Conservation (phyloP, 495 filamentous ascomycete genomes). For the Xylaria grammica region DNA sequence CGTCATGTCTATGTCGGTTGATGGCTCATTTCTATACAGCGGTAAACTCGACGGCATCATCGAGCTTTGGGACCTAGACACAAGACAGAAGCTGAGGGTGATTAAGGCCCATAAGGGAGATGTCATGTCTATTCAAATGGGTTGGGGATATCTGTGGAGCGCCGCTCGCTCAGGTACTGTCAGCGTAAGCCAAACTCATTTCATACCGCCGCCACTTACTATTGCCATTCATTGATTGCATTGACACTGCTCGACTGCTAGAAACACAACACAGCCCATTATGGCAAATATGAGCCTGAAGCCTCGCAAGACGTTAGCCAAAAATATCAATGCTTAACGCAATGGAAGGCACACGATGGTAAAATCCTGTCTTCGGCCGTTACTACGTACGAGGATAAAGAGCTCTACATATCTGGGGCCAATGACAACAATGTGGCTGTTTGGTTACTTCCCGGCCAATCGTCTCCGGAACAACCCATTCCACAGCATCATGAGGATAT, state of each 20-base stretch:
- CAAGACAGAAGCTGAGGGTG: constrained; percentile 83
- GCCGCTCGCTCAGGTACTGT: constrained; percentile 79
- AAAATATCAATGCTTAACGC: constrained; percentile 80
- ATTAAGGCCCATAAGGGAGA: constrained; percentile 82
- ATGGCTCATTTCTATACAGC: constrained; percentile 88
- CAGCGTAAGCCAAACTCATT: constrained; percentile 60
- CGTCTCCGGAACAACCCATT: constrained; percentile 34
- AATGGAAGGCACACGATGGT: constrained; percentile 85
- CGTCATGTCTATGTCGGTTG: constrained; percentile 80
- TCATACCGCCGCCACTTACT: not conserved
- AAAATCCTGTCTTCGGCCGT: constrained; percentile 87
- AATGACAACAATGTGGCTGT: constrained; percentile 88
- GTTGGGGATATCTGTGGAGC: constrained; percentile 82
- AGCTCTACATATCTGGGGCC: constrained; percentile 89
- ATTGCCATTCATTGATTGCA: not conserved
- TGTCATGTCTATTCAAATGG: constrained; percentile 83
- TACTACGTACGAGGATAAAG: constrained; percentile 66
- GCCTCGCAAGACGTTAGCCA: constrained; percentile 76
- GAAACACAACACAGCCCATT: constrained; percentile 64
- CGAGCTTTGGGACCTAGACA: constrained; percentile 97
- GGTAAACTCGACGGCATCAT: constrained; percentile 89
- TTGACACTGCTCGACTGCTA: constrained; percentile 28
- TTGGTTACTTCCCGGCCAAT: constrained; percentile 78
- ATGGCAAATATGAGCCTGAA: constrained; percentile 52
- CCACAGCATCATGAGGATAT: constrained; percentile 60